Evolutionary conservation across 176 grass and related monocot species (phyloP).

Genomic region (Oryza officinalis): DNA sequence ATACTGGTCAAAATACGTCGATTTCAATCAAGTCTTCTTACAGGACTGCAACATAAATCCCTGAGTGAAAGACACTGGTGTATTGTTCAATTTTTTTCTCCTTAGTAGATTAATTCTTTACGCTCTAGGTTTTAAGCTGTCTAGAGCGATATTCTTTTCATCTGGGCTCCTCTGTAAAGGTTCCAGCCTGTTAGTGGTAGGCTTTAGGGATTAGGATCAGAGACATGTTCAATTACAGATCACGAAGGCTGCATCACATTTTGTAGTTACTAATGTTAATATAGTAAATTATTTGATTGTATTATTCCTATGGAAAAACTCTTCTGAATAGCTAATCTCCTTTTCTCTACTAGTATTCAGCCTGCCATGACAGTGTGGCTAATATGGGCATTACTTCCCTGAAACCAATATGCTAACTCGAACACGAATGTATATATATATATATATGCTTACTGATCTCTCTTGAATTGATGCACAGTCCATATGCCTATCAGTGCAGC

Average conservation of each 20-base stretch:
- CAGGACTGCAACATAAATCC: slow-evolving; percentile 80
- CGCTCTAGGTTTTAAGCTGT: slow-evolving; percentile 48
- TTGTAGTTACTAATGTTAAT: slow-evolving; percentile 16
- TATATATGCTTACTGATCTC: no score
- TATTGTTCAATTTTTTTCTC: neutral
- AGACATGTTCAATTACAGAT: neutral
- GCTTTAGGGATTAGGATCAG: slow-evolving; percentile 36
- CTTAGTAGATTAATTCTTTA: slow-evolving; percentile 55
- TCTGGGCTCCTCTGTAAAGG: slow-evolving; percentile 24
- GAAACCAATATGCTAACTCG: no score
- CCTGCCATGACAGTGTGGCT: neutral
- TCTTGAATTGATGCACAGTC: neutral
- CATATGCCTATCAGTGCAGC: neutral
- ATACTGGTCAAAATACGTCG: slow-evolving; percentile 68
- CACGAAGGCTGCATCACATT: slow-evolving; percentile 18
- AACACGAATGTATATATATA: no score
- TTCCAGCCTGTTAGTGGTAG: slow-evolving; percentile 30
- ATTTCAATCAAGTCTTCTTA: slow-evolving; percentile 67
- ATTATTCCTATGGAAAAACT: neutral
- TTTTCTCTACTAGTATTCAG: neutral
- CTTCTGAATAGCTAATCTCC: no score
- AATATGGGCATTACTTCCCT: no score
- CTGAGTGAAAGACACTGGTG: slow-evolving; percentile 31
- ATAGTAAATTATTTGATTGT: slow-evolving; percentile 17
- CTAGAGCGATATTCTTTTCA: slow-evolving; percentile 43